phyloP scores from a whole-genome alignment of 108 stramenopile genomes.

The Epithemia pelagica region DNA sequence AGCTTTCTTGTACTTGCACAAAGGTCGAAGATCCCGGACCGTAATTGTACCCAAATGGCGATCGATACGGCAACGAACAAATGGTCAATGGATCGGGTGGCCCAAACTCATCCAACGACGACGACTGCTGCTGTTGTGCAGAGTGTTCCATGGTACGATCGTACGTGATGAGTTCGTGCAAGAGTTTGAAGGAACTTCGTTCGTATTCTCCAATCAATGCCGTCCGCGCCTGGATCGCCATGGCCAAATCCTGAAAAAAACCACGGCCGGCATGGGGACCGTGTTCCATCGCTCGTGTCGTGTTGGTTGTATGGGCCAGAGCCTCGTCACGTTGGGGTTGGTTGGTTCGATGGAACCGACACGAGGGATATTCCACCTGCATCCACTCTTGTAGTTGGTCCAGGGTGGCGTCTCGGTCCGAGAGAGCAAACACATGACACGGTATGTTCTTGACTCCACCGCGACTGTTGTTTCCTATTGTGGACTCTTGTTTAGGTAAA shows the following conservation, averaged over 20 bases:
- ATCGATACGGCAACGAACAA: constrained; percentile 15
- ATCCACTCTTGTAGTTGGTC: constrained; percentile 14
- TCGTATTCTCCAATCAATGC: constrained; percentile 16
- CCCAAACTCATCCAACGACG: not conserved
- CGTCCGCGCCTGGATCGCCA: constrained; percentile 13
- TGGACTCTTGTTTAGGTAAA: not conserved
- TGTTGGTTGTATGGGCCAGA: constrained; percentile 1
- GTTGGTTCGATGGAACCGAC: not conserved
- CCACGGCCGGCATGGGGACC: constrained; percentile 23
- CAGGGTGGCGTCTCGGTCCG: constrained; percentile 21
- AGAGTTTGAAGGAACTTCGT: constrained; percentile 15
- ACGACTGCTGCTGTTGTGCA: not conserved
- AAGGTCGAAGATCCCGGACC: constrained; percentile 25
- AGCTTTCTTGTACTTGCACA: not conserved
- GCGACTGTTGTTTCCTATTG: not conserved
- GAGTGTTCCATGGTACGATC: not conserved
- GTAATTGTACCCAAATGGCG: constrained; percentile 20
- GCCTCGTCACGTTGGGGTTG: not conserved
- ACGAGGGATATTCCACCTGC: not conserved
- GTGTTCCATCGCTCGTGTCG: constrained; percentile 14
- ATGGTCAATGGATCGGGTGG: constrained; percentile 1
- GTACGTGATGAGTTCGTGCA: constrained; percentile 21
- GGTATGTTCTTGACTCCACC: not conserved
- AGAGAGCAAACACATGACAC: constrained; percentile 24
- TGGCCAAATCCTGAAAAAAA: constrained; percentile 20